Evolutionary conservation across 306 rosid genomes (phyloP), one percentile per base, ranked within the genome.

Genomic region (Delonix regia): DNA sequence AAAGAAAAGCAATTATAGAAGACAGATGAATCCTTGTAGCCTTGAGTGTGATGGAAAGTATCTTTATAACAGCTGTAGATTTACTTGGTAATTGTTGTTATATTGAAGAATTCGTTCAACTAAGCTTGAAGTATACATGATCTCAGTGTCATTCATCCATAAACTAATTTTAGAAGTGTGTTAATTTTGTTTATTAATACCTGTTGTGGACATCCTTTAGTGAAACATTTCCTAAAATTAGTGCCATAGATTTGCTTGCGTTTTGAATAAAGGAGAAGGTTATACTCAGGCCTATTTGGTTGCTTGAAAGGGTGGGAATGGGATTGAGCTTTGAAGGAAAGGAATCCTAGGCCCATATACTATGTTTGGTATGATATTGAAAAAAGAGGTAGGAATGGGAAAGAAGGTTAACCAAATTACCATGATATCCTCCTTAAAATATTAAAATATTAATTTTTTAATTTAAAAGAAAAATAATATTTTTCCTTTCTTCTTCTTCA

Each of bases 1-100:
- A 63, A 36, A 33, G 8, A 41, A 30, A 47, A 79, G 53, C 56
- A 65, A 66, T 75, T 59, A 71, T 45, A 16, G 45, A 52, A 53
- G 78, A 68, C 30, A 39, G 12, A 61, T 68, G 18, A 73, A 42
- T 78, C 39, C 30, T 53, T 22, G 24, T 74, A 74, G 36, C 85
- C 45, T 70, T 25, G 48, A 65, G 60, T 71, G 62, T 64, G 51
- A 28, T 74, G 22, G 47, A 76, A 65, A 79, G 69, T 24, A 30
- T 41, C 57, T 77, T 62, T 27, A 19, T 51, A 77, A 34, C 57
- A 4, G 44, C 18, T 49, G 44, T 48, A 18, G 61, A 9, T 18
- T 60, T 27, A 9, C 28, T 25, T 44, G 6, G 25, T 22, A 45
- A 24, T 45, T 69, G 4, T 24, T 66, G 30, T 19, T 25, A 9